Percentiles rank a stretch among this genome's conserved stretches.
phyloP scores from a whole-genome alignment of 2,329 filamentous ascomycete genomes.

The Fusarium nematophilum region DNA sequence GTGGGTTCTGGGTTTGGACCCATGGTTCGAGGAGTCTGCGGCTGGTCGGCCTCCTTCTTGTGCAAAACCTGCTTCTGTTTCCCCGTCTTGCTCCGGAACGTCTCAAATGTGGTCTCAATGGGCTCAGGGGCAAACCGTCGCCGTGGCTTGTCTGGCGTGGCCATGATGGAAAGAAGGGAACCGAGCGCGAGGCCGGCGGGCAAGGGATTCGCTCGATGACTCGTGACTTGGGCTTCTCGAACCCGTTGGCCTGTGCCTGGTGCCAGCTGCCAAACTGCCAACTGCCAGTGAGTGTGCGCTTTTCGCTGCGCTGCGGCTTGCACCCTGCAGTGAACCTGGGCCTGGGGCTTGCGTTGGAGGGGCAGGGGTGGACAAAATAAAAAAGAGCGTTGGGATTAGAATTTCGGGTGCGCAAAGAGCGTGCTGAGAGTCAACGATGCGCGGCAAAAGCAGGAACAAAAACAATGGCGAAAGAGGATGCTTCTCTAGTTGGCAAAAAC shows the following conservation, averaged over 20 bases:
- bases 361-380: constrained; percentile 40
- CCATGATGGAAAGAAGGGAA: constrained; percentile 53
- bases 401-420: constrained; percentile 8
- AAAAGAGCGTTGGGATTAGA: constrained; percentile 21
- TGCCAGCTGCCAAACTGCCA: too few relatives aligned
- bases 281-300: constrained; percentile 16
- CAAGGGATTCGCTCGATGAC: constrained; percentile 7
- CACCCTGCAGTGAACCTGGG: constrained; percentile 19
- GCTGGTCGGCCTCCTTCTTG: constrained; percentile 17
- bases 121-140: constrained; percentile 76
- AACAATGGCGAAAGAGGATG: background rate
- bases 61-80: constrained; percentile 33
- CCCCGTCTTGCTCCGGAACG: constrained; percentile 58
- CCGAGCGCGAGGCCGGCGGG: constrained; percentile 44
- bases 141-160: constrained; percentile 55
- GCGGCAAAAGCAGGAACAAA: background rate
- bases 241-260: constrained; percentile 14
- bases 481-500: background rate
- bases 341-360: constrained; percentile 27
- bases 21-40: constrained; percentile 37
- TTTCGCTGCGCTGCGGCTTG: constrained; percentile 15
- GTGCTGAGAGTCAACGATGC: background rate
- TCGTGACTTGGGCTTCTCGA: constrained; percentile 34
- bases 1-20: constrained; percentile 69
- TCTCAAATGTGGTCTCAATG: constrained; percentile 77